Conservation (phyloP, 2,329 filamentous ascomycete species). For the Colletotrichum scovillei region DNA sequence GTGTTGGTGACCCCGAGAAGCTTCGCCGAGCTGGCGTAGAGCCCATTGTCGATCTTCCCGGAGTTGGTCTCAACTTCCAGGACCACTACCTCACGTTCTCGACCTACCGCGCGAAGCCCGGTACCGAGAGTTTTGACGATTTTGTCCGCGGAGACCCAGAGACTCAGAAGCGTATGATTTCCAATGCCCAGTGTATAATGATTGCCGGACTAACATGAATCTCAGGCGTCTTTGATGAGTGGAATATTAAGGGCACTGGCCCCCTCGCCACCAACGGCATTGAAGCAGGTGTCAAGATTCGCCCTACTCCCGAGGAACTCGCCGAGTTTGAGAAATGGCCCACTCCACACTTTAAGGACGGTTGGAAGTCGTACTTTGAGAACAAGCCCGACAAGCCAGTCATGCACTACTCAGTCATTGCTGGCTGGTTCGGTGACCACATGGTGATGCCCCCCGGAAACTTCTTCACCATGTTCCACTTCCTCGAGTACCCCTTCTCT, state of each 20-base stretch:
- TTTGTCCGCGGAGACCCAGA: constrained; percentile 80
- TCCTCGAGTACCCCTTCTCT: constrained; percentile 82
- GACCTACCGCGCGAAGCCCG: constrained; percentile 77
- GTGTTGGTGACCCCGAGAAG: constrained; percentile 79
- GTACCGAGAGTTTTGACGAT: constrained; percentile 83
- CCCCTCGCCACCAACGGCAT: constrained; percentile 83
- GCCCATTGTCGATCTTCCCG: constrained; percentile 76
- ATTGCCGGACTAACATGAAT: constrained; percentile 11
- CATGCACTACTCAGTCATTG: constrained; percentile 85
- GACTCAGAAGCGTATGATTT: constrained; percentile 70
- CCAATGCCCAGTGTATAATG: too few species aligned
- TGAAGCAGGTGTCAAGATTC: constrained; percentile 82
- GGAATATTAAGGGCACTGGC: constrained; percentile 83
- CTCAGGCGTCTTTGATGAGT: constrained; percentile 76
- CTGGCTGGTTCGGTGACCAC: constrained; percentile 72
- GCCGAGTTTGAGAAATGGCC: constrained; percentile 78
- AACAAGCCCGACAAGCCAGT: constrained; percentile 87
- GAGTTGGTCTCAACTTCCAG: constrained; percentile 82
- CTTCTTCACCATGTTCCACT: constrained; percentile 88
- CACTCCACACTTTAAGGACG: constrained; percentile 77
- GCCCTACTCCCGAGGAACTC: constrained; percentile 76
- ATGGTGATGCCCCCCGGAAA: constrained; percentile 78
- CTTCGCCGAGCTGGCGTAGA: constrained; percentile 75
- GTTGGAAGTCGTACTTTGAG: constrained; percentile 87
- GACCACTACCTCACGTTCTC: constrained; percentile 81